Conservation (phyloP, 768 basidiomycete genomes). For the Termitomyces sp. region DNA sequence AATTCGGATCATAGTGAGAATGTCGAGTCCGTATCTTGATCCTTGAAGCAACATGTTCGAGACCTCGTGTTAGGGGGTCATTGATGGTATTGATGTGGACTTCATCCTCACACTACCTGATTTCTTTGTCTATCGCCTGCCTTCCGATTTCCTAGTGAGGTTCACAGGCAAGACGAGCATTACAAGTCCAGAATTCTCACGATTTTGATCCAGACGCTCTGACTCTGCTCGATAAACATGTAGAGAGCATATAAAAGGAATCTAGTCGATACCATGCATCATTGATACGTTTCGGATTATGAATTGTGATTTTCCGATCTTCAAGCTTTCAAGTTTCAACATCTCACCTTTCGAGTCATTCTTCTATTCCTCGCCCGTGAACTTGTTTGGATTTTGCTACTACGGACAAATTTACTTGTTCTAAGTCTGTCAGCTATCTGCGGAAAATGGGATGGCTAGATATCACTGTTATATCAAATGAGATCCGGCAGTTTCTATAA, state of each 20-base stretch:
- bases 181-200: neutral
- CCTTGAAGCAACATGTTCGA: neutral
- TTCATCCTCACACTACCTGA: neutral
- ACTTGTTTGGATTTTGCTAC: no score
- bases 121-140: neutral
- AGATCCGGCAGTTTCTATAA: neutral
- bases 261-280: neutral
- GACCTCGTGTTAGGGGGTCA: neutral
- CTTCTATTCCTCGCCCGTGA: neutral
- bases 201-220: neutral
- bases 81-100: neutral
- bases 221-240: neutral
- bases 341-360: neutral
- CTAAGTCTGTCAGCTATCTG: neutral
- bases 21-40: neutral
- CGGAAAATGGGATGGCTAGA: neutral
- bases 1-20: neutral
- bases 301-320: neutral
- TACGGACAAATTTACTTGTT: neutral
- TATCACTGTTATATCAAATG: neutral
- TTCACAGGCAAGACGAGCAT: neutral
- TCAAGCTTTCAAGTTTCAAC: neutral
- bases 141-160: neutral
- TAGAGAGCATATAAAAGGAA: neutral
- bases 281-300: neutral